A percentile compares a stretch with the other conserved stretches of the same genome.
phyloP scores from a whole-genome alignment of 495 filamentous ascomycete genomes.

The Penicillium paradoxum region DNA sequence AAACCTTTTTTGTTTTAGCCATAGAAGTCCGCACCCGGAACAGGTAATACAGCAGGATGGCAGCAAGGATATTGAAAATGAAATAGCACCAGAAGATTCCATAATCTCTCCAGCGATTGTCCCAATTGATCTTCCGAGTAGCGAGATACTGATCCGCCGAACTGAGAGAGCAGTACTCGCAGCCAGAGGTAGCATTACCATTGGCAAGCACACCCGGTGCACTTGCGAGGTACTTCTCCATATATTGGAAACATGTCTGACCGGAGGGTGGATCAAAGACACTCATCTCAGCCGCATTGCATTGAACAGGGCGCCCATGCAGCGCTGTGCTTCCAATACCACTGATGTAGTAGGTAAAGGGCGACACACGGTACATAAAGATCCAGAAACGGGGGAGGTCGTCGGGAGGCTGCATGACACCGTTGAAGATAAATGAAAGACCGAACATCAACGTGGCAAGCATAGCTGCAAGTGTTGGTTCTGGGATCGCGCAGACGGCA shows the following conservation, averaged over 20 bases:
- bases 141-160: neutral
- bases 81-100: too few relatives aligned
- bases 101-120: too few relatives aligned
- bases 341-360: constrained; percentile 60
- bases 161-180: constrained; percentile 49
- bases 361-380: constrained; percentile 69
- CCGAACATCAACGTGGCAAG: constrained; percentile 52
- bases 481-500: constrained; percentile 47
- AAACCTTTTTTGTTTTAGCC: too few relatives aligned
- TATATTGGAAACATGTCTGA: constrained; percentile 52
- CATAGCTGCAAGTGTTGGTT: constrained; percentile 50
- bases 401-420: constrained; percentile 55
- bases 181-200: constrained; percentile 41
- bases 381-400: constrained; percentile 66
- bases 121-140: neutral
- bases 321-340: constrained; percentile 52
- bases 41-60: too few relatives aligned
- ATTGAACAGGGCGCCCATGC: constrained; percentile 50
- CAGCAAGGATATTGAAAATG: too few relatives aligned
- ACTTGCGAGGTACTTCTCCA: constrained; percentile 39
- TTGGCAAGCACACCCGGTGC: constrained; percentile 51
- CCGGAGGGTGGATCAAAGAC: constrained; percentile 46
- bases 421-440: constrained; percentile 50
- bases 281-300: constrained; percentile 50
- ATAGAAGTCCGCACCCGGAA: too few relatives aligned